Conservation (phyloP, 805 yeast genomes). For the Hemisphaericaspora nanyangensis region DNA sequence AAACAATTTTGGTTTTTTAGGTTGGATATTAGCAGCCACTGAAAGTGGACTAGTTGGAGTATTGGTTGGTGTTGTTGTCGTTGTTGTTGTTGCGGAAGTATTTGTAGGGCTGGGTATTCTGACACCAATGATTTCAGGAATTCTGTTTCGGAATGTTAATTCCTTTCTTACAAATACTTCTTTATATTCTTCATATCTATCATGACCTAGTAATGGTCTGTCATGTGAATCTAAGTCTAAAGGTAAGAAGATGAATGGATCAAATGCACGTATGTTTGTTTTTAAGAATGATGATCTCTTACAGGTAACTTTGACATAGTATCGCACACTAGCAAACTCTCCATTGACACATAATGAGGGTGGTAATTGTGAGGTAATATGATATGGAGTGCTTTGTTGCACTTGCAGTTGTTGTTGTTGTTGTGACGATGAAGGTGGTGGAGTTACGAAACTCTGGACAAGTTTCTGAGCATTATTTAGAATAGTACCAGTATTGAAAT, state of each 20-base stretch:
- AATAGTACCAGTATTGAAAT: slow-evolving; percentile 17
- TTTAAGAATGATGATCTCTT: slow-evolving; percentile 48
- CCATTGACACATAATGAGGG: slow-evolving; percentile 32
- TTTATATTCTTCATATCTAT: slow-evolving; percentile 26
- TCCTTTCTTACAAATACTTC: slow-evolving; percentile 46
- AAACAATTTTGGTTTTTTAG: slow-evolving; percentile 24
- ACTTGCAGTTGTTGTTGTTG: neutral
- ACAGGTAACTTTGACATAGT: slow-evolving; percentile 60
- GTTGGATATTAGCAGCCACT: slow-evolving; percentile 10
- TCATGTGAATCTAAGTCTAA: slow-evolving; percentile 32
- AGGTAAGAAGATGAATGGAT: slow-evolving; percentile 55
- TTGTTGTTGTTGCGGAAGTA: too few species aligned
- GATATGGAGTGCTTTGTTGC: slow-evolving; percentile 15
- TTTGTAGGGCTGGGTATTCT: slow-evolving; percentile 15
- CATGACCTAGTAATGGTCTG: slow-evolving; percentile 14
- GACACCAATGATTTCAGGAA: slow-evolving; percentile 44
- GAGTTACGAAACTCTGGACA: neutral
- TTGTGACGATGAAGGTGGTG: neutral
- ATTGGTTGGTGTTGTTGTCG: too few species aligned
- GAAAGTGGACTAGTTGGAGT: slow-evolving; percentile 17
- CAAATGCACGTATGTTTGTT: slow-evolving; percentile 41
- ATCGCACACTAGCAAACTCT: slow-evolving; percentile 39
- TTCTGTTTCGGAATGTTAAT: slow-evolving; percentile 31
- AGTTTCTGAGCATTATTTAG: slow-evolving; percentile 17
- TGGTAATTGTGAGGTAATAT: slow-evolving; percentile 27